These are phyloP conservation scores for Ascochyta rabiei DNA, from an alignment of 2,329 filamentous ascomycete genomes.

Conservation along the genomic window DNA sequence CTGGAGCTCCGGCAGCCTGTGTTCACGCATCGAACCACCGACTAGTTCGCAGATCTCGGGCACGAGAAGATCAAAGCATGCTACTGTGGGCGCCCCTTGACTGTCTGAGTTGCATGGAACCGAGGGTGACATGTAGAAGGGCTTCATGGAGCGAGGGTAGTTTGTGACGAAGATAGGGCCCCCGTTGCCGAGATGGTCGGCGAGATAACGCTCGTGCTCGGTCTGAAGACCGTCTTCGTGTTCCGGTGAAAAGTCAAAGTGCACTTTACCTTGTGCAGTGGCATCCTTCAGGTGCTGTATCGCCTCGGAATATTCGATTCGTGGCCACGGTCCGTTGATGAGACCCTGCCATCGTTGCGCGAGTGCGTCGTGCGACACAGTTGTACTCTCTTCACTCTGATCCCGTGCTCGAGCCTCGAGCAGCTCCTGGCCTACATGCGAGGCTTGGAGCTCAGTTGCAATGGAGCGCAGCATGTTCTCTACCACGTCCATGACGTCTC, in stretches of 20 bases:
- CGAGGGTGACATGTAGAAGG: constrained; percentile 81
- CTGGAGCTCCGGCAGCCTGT: constrained; percentile 71
- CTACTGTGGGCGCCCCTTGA: constrained; percentile 63
- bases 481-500: constrained; percentile 76
- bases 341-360: constrained; percentile 75
- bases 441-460: constrained; percentile 57
- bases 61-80: constrained; percentile 89
- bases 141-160: constrained; percentile 87
- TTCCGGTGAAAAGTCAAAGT: constrained; percentile 70
- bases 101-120: constrained; percentile 16
- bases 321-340: constrained; percentile 75
- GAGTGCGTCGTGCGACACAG: constrained; percentile 60
- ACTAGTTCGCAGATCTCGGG: constrained; percentile 86
- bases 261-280: constrained; percentile 53
- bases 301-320: constrained; percentile 82
- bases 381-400: constrained; percentile 32
- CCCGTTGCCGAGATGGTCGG: constrained; percentile 66
- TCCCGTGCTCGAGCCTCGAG: constrained; percentile 52
- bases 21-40: constrained; percentile 88
- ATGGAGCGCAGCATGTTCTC: constrained; percentile 75
- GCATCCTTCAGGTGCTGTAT: constrained; percentile 70
- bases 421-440: constrained; percentile 62
- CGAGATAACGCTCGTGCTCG: constrained; percentile 91
- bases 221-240: constrained; percentile 81
- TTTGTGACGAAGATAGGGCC: constrained; percentile 88